These are phyloP conservation scores for Cladosporium oxysporum DNA, from an alignment of 2,329 filamentous ascomycete genomes.

Conservation along the genomic window DNA sequence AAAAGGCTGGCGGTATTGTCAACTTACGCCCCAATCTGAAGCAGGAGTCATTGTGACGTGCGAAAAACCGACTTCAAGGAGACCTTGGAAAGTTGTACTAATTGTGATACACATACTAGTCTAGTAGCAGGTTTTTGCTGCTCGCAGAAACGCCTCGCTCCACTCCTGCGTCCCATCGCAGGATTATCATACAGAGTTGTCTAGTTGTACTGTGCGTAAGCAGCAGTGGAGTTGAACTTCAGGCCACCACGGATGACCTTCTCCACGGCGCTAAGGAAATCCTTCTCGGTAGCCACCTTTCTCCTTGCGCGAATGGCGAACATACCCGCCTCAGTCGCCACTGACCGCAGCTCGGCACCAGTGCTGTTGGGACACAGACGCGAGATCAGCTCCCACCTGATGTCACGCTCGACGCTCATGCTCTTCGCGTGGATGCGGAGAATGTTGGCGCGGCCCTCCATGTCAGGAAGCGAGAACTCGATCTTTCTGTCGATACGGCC, in stretches of 20 bases:
- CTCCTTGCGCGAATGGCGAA: conserved; percentile 91
- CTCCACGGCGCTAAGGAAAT: conserved; percentile 95
- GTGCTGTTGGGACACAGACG: conserved; percentile 96
- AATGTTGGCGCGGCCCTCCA: conserved; percentile 96
- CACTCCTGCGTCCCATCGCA: background rate
- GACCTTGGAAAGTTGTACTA: background rate
- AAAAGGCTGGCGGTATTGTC: background rate
- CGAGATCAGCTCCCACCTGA: conserved; percentile 98
- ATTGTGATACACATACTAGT: conserved; percentile 17
- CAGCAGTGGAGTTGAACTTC: conserved; percentile 98
- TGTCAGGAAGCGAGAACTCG: conserved; percentile 94
- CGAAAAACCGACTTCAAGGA: background rate
- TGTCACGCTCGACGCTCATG: conserved; percentile 98
- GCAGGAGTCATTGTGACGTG: background rate
- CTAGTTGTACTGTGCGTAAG: conserved; percentile 99
- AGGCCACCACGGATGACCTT: conserved; percentile 99
- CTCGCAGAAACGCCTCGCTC: conserved; percentile 13
- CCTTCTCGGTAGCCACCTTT: conserved; percentile 98
- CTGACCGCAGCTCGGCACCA: conserved; percentile 91
- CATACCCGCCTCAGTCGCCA: conserved; percentile 98
- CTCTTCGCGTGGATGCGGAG: conserved; percentile 98
- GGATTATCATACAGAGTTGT: conserved; percentile 17
- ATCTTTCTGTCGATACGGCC: conserved; percentile 99
- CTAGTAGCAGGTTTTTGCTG: background rate
- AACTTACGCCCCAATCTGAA: background rate